Conservation (phyloP, 2,329 filamentous ascomycete species). For the Gliomastix tumulicola region DNA sequence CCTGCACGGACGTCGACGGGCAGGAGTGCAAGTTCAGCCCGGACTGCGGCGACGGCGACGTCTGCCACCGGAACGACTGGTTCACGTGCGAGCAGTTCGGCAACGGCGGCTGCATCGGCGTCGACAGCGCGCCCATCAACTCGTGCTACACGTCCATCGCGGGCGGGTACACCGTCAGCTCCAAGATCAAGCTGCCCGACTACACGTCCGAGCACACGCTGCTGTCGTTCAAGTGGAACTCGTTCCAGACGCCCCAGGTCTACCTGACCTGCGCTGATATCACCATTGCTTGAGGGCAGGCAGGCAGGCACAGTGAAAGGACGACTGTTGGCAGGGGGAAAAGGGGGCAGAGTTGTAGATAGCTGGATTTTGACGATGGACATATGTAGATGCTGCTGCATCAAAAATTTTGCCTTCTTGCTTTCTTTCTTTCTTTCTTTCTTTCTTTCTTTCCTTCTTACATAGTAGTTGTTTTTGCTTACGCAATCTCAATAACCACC, state of each 20-base stretch:
- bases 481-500: constrained; percentile 23
- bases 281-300: too few species aligned
- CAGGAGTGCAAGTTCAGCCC: constrained; percentile 40
- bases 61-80: constrained; percentile 45
- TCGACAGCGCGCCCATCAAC: constrained; percentile 32
- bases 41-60: constrained; percentile 34
- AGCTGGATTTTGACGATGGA: too few species aligned
- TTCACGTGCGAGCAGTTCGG: constrained; percentile 43
- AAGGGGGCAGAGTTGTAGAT: too few species aligned
- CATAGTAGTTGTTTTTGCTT: too few species aligned
- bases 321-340: too few species aligned
- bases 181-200: constrained; percentile 42
- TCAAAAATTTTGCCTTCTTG: too few species aligned
- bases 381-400: too few species aligned
- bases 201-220: constrained; percentile 42
- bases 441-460: too few species aligned
- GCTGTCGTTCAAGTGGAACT: constrained; percentile 46
- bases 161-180: constrained; percentile 44
- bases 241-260: constrained; percentile 45
- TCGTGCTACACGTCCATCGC: constrained; percentile 44
- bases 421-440: too few species aligned
- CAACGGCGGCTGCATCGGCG: constrained; percentile 33
- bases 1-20: constrained; percentile 41
- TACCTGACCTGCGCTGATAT: constrained; percentile 48
- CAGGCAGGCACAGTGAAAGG: too few species aligned